phyloP scores from a whole-genome alignment of 208 protist species.

The Trypanosoma grayi region DNA sequence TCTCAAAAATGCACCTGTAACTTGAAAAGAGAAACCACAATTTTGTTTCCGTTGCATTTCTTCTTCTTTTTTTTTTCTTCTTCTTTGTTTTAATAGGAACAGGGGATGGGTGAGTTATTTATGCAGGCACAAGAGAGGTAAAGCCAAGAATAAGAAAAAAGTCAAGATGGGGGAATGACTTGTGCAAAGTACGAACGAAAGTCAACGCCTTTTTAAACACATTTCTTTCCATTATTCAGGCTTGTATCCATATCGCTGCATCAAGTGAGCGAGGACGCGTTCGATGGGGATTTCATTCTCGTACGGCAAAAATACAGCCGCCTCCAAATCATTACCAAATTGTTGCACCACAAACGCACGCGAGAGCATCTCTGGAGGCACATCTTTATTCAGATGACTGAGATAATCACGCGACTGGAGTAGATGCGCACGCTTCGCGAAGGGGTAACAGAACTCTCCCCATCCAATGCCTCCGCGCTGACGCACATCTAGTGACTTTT shows the following conservation, averaged over 20 bases:
- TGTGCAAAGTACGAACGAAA: too few relatives aligned
- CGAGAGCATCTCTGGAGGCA: constrained; percentile 36
- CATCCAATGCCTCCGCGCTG: constrained; percentile 33
- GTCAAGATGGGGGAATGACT: too few relatives aligned
- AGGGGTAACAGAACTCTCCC: constrained; percentile 68
- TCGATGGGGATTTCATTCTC: constrained; percentile 50
- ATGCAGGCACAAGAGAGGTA: neutral
- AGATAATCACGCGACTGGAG: constrained; percentile 26
- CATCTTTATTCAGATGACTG: constrained; percentile 10
- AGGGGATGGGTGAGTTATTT: constrained; percentile 13
- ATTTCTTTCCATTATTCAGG: neutral
- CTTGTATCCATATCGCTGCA: neutral
- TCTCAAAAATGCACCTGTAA: too few relatives aligned
- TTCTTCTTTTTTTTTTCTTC: too few relatives aligned
- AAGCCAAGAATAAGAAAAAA: neutral
- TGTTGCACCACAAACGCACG: constrained; percentile 19
- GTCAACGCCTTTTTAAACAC: neutral
- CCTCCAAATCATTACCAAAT: constrained; percentile 28
- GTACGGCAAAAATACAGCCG: constrained; percentile 31
- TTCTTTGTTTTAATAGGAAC: too few relatives aligned
- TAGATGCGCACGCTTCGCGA: constrained; percentile 38
- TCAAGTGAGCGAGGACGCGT: constrained; percentile 29
- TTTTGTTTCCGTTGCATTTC: too few relatives aligned
- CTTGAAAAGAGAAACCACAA: too few relatives aligned
- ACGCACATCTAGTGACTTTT: constrained; percentile 34